Conservation (phyloP, 148 eudicot species). For the Rheum nobile region DNA sequence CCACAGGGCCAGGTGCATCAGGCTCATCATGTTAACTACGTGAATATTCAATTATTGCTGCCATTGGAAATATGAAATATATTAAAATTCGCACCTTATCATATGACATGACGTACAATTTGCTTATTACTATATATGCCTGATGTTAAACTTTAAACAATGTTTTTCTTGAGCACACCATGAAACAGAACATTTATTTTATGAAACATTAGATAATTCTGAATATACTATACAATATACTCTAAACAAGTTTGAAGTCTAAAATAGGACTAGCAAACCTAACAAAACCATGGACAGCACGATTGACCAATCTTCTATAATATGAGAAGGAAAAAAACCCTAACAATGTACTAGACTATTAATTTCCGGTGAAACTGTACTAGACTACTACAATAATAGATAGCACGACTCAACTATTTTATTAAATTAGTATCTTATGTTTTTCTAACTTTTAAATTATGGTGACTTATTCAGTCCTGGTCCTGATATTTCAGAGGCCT, state of each 20-base stretch:
- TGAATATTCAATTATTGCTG: neutral
- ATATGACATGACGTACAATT: neutral
- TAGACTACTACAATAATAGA: too few relatives aligned
- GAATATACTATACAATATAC: neutral
- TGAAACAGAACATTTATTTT: neutral
- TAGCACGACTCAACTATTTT: too few relatives aligned
- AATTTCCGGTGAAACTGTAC: too few relatives aligned
- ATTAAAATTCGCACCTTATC: neutral
- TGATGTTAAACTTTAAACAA: neutral
- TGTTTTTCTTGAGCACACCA: neutral
- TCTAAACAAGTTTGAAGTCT: neutral
- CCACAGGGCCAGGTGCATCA: neutral
- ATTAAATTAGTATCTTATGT: too few relatives aligned
- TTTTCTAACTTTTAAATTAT: too few relatives aligned
- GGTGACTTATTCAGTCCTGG: too few relatives aligned
- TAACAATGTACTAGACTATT: too few relatives aligned
- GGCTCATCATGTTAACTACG: neutral
- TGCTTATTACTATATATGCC: neutral
- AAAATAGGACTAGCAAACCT: neutral
- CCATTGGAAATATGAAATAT: too few relatives aligned
- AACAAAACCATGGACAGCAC: neutral
- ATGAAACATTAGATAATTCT: neutral
- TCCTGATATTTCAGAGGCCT: too few relatives aligned
- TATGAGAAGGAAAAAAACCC: too few relatives aligned
- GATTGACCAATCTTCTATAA: too few relatives aligned